Evolutionary conservation across 2,329 filamentous ascomycete species (phyloP).

Genomic region (Helotiales sp.): DNA sequence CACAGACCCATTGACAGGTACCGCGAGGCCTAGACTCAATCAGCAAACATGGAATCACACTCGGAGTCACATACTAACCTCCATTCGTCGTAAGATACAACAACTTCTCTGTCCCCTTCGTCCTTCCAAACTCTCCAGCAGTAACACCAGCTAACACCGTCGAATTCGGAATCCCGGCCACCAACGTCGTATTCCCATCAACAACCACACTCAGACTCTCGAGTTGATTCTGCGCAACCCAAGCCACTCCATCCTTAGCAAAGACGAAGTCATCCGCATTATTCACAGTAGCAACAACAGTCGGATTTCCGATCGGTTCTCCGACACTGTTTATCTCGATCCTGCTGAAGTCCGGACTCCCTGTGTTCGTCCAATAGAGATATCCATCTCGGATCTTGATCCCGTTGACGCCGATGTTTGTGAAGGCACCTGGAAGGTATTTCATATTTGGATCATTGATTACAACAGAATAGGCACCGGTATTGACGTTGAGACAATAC

Average conservation of each 20-base stretch:
- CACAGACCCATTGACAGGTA: slow-evolving; percentile 19
- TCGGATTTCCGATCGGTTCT: not conserved
- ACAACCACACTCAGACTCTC: slow-evolving; percentile 13
- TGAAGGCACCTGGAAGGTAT: not conserved
- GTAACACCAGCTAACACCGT: slow-evolving; percentile 21
- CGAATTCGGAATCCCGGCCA: slow-evolving; percentile 12
- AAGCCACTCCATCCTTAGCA: slow-evolving; percentile 18
- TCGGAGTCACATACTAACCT: not conserved
- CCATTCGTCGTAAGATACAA: slow-evolving; percentile 25
- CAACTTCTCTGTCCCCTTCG: slow-evolving; percentile 11
- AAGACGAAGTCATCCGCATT: slow-evolving; percentile 15
- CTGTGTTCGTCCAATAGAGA: slow-evolving; percentile 12
- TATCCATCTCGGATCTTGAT: slow-evolving; percentile 7
- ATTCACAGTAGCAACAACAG: not conserved
- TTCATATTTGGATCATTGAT: slow-evolving; percentile 29
- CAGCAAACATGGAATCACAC: not conserved
- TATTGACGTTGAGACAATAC: slow-evolving; percentile 29
- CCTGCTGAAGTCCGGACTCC: not conserved
- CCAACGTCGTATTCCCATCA: slow-evolving; percentile 1
- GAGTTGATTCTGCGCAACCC: slow-evolving; percentile 15
- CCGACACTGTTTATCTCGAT: slow-evolving; percentile 4
- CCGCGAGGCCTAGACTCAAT: not conserved
- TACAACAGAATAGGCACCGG: slow-evolving; percentile 21
- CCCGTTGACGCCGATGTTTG: slow-evolving; percentile 7
- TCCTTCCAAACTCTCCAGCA: slow-evolving; percentile 21